A percentile compares a stretch with the other conserved stretches of the same genome.
Evolutionary conservation across 2,329 filamentous ascomycete genomes (phyloP).

Genomic region (Cladosporium sp.): DNA sequence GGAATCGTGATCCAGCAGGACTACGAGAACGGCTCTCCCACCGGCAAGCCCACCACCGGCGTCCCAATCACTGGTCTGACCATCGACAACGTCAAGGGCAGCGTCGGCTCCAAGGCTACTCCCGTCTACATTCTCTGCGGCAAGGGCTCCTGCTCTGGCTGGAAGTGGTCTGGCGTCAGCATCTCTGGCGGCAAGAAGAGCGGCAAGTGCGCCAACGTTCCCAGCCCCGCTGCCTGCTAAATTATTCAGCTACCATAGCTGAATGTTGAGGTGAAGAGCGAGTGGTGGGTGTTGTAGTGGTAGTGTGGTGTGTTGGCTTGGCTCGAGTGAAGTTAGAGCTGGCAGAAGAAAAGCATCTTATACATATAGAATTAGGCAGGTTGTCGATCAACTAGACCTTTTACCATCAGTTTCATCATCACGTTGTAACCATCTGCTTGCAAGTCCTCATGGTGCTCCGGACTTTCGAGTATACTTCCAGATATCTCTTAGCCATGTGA

Average conservation of each 20-base stretch:
- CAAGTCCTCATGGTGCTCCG: background rate
- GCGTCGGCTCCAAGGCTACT: slow-evolving; percentile 42
- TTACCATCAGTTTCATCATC: background rate
- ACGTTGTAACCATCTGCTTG: background rate
- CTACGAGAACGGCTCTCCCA: slow-evolving; percentile 54
- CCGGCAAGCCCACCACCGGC: slow-evolving; percentile 37
- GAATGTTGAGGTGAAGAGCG: background rate
- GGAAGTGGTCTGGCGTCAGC: slow-evolving; percentile 54
- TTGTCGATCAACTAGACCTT: slow-evolving; percentile 10
- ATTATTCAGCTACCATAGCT: background rate
- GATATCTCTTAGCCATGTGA: background rate
- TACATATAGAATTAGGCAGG: background rate
- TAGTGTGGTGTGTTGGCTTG: background rate
- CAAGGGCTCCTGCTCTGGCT: slow-evolving; percentile 53
- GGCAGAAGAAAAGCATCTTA: background rate
- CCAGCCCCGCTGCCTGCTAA: slow-evolving; percentile 26
- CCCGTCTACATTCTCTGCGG: slow-evolving; percentile 59
- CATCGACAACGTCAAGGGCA: slow-evolving; percentile 48
- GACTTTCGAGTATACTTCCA: background rate
- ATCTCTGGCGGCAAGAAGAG: slow-evolving; percentile 56
- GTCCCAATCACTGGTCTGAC: slow-evolving; percentile 58
- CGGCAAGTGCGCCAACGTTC: slow-evolving; percentile 45
- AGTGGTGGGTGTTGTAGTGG: background rate
- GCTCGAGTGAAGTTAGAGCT: background rate
- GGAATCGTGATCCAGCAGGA: slow-evolving; percentile 63